Conservation (phyloP, 257 asterid species). For the Solanum gracilifrons region DNA sequence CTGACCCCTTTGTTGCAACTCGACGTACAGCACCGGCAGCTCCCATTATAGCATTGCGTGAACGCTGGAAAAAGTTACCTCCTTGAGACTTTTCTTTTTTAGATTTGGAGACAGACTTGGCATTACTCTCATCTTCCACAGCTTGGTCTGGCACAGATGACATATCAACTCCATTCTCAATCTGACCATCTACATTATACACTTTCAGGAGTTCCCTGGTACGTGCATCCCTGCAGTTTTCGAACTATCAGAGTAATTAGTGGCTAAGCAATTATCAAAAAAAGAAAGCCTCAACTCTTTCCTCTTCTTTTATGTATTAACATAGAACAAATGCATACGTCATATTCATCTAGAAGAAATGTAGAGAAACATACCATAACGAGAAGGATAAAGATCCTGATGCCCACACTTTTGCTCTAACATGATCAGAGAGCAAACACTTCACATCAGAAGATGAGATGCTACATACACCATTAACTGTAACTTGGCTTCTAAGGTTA, state of each 20-base stretch:
- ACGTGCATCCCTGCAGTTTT: conserved; percentile 76
- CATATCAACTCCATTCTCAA: conserved; percentile 62
- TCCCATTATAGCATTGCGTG: conserved; percentile 89
- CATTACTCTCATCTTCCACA: conserved; percentile 66
- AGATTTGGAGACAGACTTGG: conserved; percentile 55
- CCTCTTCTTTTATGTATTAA: not conserved
- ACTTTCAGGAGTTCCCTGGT: conserved; percentile 82
- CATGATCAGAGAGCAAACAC: conserved; percentile 52
- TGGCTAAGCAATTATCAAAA: not conserved
- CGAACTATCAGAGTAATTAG: conserved; percentile 6
- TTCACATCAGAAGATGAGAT: conserved; percentile 86
- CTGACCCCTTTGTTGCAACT: conserved; percentile 74
- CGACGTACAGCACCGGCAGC: conserved; percentile 98
- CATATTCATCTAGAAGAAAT: not conserved
- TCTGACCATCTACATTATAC: conserved; percentile 70
- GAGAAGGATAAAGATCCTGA: conserved; percentile 71
- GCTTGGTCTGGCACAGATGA: conserved; percentile 52
- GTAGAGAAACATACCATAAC: conserved; percentile 43
- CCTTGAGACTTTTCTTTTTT: conserved; percentile 86
- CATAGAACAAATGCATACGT: not conserved
- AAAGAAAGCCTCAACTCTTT: not conserved
- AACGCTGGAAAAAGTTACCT: conserved; percentile 61
- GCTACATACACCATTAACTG: conserved; percentile 70
- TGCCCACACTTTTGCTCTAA: conserved; percentile 76
- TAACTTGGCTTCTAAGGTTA: conserved; percentile 79